Conservation (phyloP, 164 flowering plant genomes). For the Buxus sempervirens region DNA sequence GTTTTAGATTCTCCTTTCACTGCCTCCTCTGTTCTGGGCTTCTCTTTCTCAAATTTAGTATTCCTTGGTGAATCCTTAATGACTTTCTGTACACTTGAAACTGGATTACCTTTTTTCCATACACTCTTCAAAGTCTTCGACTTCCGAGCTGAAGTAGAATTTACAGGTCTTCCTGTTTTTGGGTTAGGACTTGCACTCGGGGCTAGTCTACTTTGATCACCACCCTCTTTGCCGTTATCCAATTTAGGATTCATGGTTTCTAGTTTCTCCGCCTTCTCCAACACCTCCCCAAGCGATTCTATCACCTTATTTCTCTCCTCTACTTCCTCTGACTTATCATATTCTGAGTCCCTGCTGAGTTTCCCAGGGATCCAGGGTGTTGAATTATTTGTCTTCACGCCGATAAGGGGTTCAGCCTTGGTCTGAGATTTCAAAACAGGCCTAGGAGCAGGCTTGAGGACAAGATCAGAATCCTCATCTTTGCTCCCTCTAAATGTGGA, state of each 20-base stretch:
- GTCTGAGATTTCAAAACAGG: constrained; percentile 54
- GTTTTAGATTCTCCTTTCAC: constrained; percentile 23
- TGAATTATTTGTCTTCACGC: constrained; percentile 17
- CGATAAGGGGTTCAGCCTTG: constrained; percentile 22
- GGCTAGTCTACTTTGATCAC: constrained; percentile 26
- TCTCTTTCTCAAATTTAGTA: constrained; percentile 22
- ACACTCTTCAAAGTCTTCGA: constrained; percentile 73
- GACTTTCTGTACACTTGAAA: constrained; percentile 47
- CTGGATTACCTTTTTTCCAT: constrained; percentile 84
- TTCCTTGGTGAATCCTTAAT: constrained; percentile 39
- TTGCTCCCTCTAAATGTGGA: constrained; percentile 40
- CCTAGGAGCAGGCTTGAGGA: constrained; percentile 69
- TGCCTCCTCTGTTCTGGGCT: constrained; percentile 16
- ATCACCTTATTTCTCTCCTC: constrained; percentile 66
- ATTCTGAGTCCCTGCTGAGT: constrained; percentile 18
- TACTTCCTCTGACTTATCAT: constrained; percentile 21
- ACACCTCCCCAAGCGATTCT: constrained; percentile 81
- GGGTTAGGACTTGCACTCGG: constrained; percentile 17
- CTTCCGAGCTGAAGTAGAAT: constrained; percentile 26
- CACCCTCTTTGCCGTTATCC: constrained; percentile 22
- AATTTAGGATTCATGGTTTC: constrained; percentile 33
- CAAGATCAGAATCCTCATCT: constrained; percentile 43
- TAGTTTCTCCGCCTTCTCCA: constrained; percentile 83
- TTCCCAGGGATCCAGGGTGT: constrained; percentile 25
- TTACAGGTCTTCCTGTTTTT: constrained; percentile 22